These are phyloP conservation scores for Penicillium parvum DNA, from an alignment of 495 filamentous ascomycete genomes.

Conservation along the genomic window DNA sequence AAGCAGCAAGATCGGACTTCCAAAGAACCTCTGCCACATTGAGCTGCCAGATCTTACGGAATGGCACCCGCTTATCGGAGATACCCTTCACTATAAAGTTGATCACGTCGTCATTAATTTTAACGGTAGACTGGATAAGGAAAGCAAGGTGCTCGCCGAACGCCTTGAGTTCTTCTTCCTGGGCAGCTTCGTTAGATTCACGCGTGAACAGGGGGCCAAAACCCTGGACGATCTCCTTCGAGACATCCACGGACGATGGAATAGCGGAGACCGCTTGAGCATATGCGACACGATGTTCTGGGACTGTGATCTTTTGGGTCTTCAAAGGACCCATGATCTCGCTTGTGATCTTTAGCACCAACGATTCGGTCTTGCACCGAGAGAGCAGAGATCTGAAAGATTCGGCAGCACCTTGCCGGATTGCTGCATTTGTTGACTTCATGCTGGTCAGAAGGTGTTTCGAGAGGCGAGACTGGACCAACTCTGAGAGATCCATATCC, in stretches of 20 bases:
- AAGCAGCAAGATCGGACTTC: slow-evolving; percentile 42
- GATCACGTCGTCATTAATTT: slow-evolving; percentile 56
- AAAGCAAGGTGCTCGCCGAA: slow-evolving; percentile 57
- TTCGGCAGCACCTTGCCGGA: slow-evolving; percentile 68
- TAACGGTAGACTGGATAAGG: slow-evolving; percentile 53
- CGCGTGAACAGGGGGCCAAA: slow-evolving; percentile 63
- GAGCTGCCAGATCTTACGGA: slow-evolving; percentile 77
- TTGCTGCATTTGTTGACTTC: slow-evolving; percentile 77
- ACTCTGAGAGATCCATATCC: slow-evolving; percentile 69
- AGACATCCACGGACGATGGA: slow-evolving; percentile 49
- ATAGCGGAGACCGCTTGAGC: slow-evolving; percentile 70
- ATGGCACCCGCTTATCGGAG: slow-evolving; percentile 72
- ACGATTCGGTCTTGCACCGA: slow-evolving; percentile 51
- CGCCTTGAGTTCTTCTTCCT: slow-evolving; percentile 67
- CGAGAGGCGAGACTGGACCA: slow-evolving; percentile 62
- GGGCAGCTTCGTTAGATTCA: slow-evolving; percentile 80
- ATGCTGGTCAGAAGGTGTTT: slow-evolving; percentile 83
- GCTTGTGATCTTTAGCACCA: slow-evolving; percentile 60
- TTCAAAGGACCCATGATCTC: slow-evolving; percentile 78
- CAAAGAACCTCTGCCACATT: slow-evolving; percentile 70
- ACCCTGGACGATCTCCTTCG: slow-evolving; percentile 59
- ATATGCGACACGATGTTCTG: slow-evolving; percentile 77
- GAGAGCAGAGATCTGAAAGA: slow-evolving; percentile 63
- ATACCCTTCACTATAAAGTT: slow-evolving; percentile 78
- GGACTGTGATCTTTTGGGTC: slow-evolving; percentile 69